Conservation (phyloP, 148 eudicot species). For the Rhododendron williamsianum region DNA sequence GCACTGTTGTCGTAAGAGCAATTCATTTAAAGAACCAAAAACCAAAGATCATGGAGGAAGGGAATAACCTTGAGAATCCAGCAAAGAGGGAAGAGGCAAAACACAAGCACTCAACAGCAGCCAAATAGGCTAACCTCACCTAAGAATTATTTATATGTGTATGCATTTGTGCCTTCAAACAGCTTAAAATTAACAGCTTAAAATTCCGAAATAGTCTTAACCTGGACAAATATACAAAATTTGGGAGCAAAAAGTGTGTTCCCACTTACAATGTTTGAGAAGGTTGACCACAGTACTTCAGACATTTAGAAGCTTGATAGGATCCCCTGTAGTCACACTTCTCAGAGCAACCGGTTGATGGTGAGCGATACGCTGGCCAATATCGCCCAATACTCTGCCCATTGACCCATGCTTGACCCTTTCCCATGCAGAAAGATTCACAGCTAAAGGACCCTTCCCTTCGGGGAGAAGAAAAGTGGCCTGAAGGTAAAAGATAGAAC, state of each 20-base stretch:
- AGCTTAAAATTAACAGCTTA: neutral
- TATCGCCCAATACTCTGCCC: conserved; percentile 49
- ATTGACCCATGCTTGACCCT: conserved; percentile 52
- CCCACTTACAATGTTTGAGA: conserved; percentile 40
- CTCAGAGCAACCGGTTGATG: conserved; percentile 41
- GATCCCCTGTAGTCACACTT: conserved; percentile 44
- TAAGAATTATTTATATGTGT: neutral
- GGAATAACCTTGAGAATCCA: neutral
- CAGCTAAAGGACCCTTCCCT: conserved; percentile 30
- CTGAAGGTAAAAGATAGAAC: conserved; percentile 18
- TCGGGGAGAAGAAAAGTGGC: conserved; percentile 31
- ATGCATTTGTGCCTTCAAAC: neutral
- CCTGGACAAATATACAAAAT: neutral
- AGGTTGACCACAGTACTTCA: conserved; percentile 43
- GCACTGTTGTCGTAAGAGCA: neutral
- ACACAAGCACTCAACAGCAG: neutral
- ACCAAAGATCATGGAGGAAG: neutral
- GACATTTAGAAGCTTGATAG: conserved; percentile 30
- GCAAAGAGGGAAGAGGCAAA: neutral
- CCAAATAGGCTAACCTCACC: neutral
- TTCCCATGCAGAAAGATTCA: conserved; percentile 50
- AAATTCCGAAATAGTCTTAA: neutral
- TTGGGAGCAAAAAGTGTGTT: neutral
- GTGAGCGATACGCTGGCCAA: conserved; percentile 43
- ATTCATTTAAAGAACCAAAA: neutral